phyloP scores from a whole-genome alignment of 2,329 filamentous ascomycete species.

The Talaromyces marneffei region DNA sequence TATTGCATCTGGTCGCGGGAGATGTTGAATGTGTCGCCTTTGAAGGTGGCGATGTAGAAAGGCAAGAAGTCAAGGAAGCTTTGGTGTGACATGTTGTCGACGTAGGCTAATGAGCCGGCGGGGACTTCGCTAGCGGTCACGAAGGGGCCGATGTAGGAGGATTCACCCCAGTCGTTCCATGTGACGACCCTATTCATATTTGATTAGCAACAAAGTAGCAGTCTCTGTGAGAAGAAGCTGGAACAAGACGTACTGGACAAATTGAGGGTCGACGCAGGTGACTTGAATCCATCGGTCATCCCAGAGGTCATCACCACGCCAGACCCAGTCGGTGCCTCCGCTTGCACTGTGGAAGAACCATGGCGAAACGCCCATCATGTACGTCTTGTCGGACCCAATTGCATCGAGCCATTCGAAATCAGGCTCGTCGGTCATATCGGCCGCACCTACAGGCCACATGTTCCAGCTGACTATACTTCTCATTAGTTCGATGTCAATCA shows the following conservation, averaged over 20 bases:
- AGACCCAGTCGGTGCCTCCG: conserved; percentile 54
- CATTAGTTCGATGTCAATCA: too few species aligned
- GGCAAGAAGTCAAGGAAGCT: conserved; percentile 30
- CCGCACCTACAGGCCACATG: conserved; percentile 38
- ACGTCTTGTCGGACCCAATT: conserved; percentile 33
- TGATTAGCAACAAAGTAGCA: not conserved
- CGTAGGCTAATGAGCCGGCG: conserved; percentile 38
- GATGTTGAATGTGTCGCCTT: conserved; percentile 11
- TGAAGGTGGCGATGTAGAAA: conserved; percentile 31
- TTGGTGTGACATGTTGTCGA: conserved; percentile 26
- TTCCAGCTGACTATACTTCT: conserved; percentile 34
- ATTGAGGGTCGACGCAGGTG: conserved; percentile 46
- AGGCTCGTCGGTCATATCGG: conserved; percentile 31
- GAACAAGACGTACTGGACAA: conserved; percentile 37
- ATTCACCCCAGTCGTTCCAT: conserved; percentile 59
- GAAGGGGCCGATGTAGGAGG: conserved; percentile 53
- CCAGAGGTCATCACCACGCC: conserved; percentile 57
- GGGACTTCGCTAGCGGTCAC: conserved; percentile 40
- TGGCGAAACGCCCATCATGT: conserved; percentile 52
- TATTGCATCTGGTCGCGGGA: conserved; percentile 24
- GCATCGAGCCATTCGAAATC: conserved; percentile 38
- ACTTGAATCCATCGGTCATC: conserved; percentile 54
- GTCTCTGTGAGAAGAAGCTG: not conserved
- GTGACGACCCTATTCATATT: conserved; percentile 45
- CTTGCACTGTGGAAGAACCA: conserved; percentile 43